phyloP scores from a whole-genome alignment of 768 basidiomycete genomes.

The Lactifluus hygrophoroides region DNA sequence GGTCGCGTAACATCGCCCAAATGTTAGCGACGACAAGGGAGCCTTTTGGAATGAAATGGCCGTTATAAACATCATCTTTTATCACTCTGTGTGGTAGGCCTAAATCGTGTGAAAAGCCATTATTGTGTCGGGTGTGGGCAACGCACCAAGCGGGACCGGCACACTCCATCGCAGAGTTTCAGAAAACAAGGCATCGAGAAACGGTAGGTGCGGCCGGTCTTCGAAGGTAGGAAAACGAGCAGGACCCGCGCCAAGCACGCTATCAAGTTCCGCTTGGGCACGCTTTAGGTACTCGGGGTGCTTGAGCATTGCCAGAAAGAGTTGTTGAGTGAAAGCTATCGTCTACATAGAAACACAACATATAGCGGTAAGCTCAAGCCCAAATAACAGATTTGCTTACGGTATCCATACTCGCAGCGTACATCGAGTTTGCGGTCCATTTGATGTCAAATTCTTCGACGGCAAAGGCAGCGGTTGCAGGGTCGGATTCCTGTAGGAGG shows the following conservation, averaged over 20 bases:
- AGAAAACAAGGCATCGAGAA: constrained; percentile 46
- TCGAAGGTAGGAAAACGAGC: constrained; percentile 47
- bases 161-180: constrained; percentile 51
- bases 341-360: no score
- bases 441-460: constrained; percentile 58
- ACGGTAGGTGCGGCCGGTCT: constrained; percentile 50
- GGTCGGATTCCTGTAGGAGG: constrained; percentile 42
- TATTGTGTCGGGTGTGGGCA: background rate
- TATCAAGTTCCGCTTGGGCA: constrained; percentile 61
- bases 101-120: constrained; percentile 21
- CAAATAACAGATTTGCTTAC: constrained; percentile 36
- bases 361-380: no score
- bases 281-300: constrained; percentile 44
- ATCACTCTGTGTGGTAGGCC: constrained; percentile 57
- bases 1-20: constrained; percentile 37
- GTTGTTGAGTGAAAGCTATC: constrained; percentile 46
- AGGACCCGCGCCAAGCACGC: constrained; percentile 39
- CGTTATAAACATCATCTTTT: constrained; percentile 57
- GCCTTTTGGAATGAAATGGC: constrained; percentile 53
- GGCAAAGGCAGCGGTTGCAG: constrained; percentile 22
- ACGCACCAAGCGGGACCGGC: constrained; percentile 49
- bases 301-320: constrained; percentile 59
- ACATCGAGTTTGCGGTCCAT: constrained; percentile 83
- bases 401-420: constrained; percentile 54
- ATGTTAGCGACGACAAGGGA: constrained; percentile 57